Evolutionary conservation across 2,329 filamentous ascomycete species (phyloP).

Genomic region (Nothomitra cinnamomea): DNA sequence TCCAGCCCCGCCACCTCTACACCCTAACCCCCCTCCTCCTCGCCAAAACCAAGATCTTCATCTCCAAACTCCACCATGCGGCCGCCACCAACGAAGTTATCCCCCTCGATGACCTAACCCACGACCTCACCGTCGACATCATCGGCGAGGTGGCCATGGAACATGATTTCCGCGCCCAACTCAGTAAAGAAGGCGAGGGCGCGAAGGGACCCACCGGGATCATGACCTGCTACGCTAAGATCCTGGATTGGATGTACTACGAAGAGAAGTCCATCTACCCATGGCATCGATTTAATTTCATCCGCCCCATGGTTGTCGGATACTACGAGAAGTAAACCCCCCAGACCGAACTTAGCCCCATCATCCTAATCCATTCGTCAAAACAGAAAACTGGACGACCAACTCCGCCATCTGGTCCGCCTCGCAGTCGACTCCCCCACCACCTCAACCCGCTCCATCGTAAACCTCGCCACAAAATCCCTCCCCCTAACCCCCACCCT

Average conservation of each 20-base stretch:
- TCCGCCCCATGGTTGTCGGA: background rate
- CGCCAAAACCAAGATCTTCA: background rate
- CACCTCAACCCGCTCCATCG: background rate
- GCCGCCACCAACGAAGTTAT: background rate
- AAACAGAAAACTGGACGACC: background rate
- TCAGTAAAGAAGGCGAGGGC: background rate
- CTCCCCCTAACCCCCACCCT: background rate
- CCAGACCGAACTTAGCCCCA: background rate
- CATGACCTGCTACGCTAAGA: background rate
- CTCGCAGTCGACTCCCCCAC: background rate
- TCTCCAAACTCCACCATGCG: background rate
- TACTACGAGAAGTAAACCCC: background rate
- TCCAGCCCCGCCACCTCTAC: background rate
- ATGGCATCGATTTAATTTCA: background rate
- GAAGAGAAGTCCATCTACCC: background rate
- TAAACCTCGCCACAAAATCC: background rate
- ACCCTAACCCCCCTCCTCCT: background rate
- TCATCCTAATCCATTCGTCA: background rate
- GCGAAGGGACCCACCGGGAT: background rate
- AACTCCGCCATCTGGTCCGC: background rate
- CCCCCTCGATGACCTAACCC: background rate
- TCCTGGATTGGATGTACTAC: background rate
- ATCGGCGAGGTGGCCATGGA: background rate
- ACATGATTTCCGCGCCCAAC: background rate
- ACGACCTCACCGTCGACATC: constrained; percentile 1